Evolutionary conservation across 2,329 filamentous ascomycete species (phyloP).

Genomic region (Ceratocystis colombiana): DNA sequence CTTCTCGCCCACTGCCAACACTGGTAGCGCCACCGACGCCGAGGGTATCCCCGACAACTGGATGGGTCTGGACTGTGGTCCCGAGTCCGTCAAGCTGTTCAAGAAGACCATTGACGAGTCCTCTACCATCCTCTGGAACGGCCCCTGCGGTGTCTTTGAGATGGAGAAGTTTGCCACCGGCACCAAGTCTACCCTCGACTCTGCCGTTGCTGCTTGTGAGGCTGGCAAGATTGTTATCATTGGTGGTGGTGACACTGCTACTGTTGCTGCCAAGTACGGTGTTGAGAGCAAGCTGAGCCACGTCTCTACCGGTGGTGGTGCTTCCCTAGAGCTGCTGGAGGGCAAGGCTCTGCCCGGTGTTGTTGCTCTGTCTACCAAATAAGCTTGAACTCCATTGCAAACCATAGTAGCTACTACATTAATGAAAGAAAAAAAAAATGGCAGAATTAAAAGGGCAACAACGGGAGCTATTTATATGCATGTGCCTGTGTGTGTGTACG

Average conservation of each 20-base stretch:
- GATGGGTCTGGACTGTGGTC: conserved; percentile 94
- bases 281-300: conserved; percentile 97
- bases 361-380: conserved; percentile 72
- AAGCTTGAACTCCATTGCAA: conserved; percentile 30
- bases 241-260: conserved; percentile 94
- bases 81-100: conserved; percentile 80
- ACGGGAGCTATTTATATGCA: not conserved
- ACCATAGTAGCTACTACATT: not conserved
- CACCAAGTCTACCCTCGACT: conserved; percentile 86
- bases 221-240: conserved; percentile 95
- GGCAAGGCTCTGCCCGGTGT: conserved; percentile 97
- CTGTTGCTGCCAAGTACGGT: conserved; percentile 92
- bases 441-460: not conserved
- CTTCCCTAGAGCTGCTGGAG: conserved; percentile 90
- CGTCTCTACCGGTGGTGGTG: conserved; percentile 93
- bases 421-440: conserved; percentile 17
- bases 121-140: conserved; percentile 98
- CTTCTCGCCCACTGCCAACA: conserved; percentile 75
- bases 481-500: no score
- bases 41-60: conserved; percentile 86
- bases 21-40: conserved; percentile 70
- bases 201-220: conserved; percentile 69
- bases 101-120: conserved; percentile 75
- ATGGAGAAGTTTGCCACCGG: conserved; percentile 86
- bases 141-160: conserved; percentile 94